phyloP scores from a whole-genome alignment of 805 yeast genomes.

The Kurtzmaniella fragi region DNA sequence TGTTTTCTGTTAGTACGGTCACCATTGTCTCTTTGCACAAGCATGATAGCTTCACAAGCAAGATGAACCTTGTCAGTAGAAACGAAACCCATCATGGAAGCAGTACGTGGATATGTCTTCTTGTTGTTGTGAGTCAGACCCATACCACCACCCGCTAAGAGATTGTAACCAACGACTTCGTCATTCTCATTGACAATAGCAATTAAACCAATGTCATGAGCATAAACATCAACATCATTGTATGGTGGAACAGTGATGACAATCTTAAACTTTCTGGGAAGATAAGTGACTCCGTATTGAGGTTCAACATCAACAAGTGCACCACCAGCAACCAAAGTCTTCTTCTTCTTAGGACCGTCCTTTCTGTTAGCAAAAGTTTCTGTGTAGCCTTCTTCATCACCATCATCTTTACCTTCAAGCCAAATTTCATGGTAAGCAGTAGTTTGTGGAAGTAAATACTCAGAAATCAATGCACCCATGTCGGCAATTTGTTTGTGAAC shows the following conservation, averaged over 20 bases:
- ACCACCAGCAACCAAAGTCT: slow-evolving; percentile 81
- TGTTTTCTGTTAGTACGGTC: slow-evolving; percentile 96
- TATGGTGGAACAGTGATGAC: slow-evolving; percentile 94
- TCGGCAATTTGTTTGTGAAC: slow-evolving; percentile 72
- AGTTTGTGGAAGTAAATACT: slow-evolving; percentile 80
- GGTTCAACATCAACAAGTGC: slow-evolving; percentile 84
- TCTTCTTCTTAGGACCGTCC: slow-evolving; percentile 76
- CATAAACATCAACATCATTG: slow-evolving; percentile 95
- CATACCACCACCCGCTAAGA: slow-evolving; percentile 98
- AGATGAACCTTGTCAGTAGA: slow-evolving; percentile 60
- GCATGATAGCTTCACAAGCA: slow-evolving; percentile 88
- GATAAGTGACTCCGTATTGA: slow-evolving; percentile 75
- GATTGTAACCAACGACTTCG: slow-evolving; percentile 73
- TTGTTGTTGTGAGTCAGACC: slow-evolving; percentile 96
- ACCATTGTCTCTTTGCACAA: slow-evolving; percentile 92
- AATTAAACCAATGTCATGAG: slow-evolving; percentile 89
- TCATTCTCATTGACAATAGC: slow-evolving; percentile 71
- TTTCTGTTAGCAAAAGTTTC: slow-evolving; percentile 59
- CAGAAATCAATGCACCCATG: slow-evolving; percentile 64
- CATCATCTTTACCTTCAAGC: slow-evolving; percentile 80
- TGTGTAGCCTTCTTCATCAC: slow-evolving; percentile 63
- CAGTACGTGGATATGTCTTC: slow-evolving; percentile 95
- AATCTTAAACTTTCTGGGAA: slow-evolving; percentile 94
- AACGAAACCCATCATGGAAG: slow-evolving; percentile 78
- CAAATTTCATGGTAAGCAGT: slow-evolving; percentile 97